Conservation (phyloP, 2,329 filamentous ascomycete genomes). For the Aspergillus fumigatus region DNA sequence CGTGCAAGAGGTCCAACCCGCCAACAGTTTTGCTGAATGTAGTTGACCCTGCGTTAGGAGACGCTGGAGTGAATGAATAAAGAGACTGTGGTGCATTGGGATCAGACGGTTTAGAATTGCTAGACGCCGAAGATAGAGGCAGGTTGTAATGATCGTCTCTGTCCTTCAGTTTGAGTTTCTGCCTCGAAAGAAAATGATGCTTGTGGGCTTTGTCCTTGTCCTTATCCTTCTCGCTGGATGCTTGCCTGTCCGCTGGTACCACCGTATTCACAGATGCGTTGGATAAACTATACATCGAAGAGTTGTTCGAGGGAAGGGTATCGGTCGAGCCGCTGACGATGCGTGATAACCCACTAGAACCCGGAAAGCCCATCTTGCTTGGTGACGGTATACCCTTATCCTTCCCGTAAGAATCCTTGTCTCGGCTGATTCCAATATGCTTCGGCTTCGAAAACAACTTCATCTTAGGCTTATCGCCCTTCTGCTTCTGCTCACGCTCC, state of each 20-base stretch:
- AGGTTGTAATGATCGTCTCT: constrained; percentile 55
- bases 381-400: constrained; percentile 56
- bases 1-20: constrained; percentile 72
- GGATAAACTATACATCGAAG: constrained; percentile 57
- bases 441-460: constrained; percentile 66
- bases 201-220: constrained; percentile 48
- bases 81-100: constrained; percentile 59
- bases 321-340: constrained; percentile 59
- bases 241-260: constrained; percentile 45
- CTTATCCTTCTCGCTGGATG: constrained; percentile 38
- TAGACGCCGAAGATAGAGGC: constrained; percentile 60
- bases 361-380: constrained; percentile 49
- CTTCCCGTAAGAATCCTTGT: constrained; percentile 47
- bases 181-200: constrained; percentile 62
- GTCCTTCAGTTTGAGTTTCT: constrained; percentile 61
- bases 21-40: constrained; percentile 78
- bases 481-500: constrained; percentile 46
- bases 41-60: constrained; percentile 53
- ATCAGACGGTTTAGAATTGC: constrained; percentile 61
- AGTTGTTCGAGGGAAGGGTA: constrained; percentile 47
- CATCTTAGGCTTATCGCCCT: constrained; percentile 61
- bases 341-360: constrained; percentile 49
- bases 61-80: constrained; percentile 63
- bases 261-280: constrained; percentile 61
- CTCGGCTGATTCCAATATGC: constrained; percentile 58